Evolutionary conservation across 148 eudicot species (phyloP), one percentile per base, ranked within the genome.

Genomic region (Vaccinium corymbosum): DNA sequence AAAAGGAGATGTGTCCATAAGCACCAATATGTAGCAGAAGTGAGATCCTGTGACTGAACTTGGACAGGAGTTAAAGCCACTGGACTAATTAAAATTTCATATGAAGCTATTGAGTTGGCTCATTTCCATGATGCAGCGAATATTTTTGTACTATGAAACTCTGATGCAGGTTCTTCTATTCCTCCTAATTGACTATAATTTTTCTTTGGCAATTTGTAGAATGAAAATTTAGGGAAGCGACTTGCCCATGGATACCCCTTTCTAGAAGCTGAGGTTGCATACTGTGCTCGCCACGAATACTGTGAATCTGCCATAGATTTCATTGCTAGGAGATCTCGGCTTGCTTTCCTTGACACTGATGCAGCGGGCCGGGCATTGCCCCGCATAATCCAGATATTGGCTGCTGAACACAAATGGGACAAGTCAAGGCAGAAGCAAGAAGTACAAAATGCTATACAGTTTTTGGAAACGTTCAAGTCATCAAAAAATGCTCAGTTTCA

Each of bases 181-280:
- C 55, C 51, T 48, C 55, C 55, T 29, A 76, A 46, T 75, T 38
- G 76, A 17, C 80, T 50, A 11, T 6, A 55, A 32, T 25, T 53
- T 9, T 11, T 55, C 38, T 27, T 25, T 79, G 35, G 6, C 13
- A 55, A 20, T 29, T 20, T 85, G 51, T 53, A 97, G 99, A 90
- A 94, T 90, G 99, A 97, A 91, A 91, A 91, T 84, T 87, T 97
- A 87, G 99, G 99, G 61, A 97, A 97, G 89, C 93, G 98, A 80
- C 97, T 97, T 82, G 98, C 99, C 42, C 99, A 97, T 86, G 99
- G 99, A 83, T 97, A 97, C 87, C 98, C 99, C 22, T 92, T 87
- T 79, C 88, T 97, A 72, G 99, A 97, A 91, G 99, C 99, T 17
- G 99, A 97, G 87, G 99, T 97, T 83, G 99, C 99, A 83, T 97